phyloP scores from a whole-genome alignment of 768 basidiomycete species.

The Hirschioporus abietinus region DNA sequence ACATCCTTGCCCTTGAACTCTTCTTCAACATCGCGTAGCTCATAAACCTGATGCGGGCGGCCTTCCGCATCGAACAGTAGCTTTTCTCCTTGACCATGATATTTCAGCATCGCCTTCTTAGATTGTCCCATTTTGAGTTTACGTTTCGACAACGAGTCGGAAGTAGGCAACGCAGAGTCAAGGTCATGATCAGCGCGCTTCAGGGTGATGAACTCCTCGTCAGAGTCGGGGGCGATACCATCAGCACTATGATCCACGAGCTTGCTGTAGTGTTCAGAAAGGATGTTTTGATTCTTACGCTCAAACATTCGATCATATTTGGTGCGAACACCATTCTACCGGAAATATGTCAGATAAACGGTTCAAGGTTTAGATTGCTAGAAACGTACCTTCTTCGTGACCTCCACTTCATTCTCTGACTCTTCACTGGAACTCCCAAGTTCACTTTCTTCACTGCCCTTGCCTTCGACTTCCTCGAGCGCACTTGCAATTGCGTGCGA shows the following conservation, averaged over 20 bases:
- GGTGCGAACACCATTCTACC: constrained; percentile 57
- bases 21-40: constrained; percentile 72
- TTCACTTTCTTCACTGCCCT: constrained; percentile 14
- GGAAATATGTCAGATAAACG: background rate
- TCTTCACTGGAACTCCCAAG: constrained; percentile 15
- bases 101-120: constrained; percentile 65
- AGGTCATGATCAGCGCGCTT: constrained; percentile 88
- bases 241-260: constrained; percentile 66
- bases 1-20: constrained; percentile 48
- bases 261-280: constrained; percentile 86
- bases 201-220: constrained; percentile 90
- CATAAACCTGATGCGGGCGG: constrained; percentile 72
- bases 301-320: constrained; percentile 99
- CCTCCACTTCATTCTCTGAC: constrained; percentile 25
- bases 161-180: constrained; percentile 28
- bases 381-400: constrained; percentile 6
- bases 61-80: constrained; percentile 91
- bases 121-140: constrained; percentile 71
- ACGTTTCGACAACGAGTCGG: constrained; percentile 73
- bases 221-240: constrained; percentile 33
- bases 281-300: constrained; percentile 88
- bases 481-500: constrained; percentile 39
- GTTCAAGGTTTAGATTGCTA: constrained; percentile 2
- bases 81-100: constrained; percentile 58
- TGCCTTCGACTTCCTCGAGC: constrained; percentile 24